These are phyloP conservation scores for Athelia sp. DNA, from an alignment of 1,284 basidiomycete species.

Conservation along the genomic window DNA sequence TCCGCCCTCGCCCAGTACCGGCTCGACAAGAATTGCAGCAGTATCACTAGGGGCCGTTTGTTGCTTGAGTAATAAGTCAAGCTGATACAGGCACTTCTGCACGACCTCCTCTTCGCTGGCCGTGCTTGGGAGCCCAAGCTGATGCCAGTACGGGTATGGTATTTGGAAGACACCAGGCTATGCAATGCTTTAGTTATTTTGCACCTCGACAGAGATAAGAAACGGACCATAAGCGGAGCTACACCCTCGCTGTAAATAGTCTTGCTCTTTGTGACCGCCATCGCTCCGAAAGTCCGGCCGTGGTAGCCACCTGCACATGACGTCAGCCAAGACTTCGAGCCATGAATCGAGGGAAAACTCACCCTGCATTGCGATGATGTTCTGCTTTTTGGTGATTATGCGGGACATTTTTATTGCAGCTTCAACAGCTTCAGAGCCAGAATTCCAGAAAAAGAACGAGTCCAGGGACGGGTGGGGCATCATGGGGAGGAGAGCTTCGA, in stretches of 20 bases:
- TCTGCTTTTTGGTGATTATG: slow-evolving; percentile 71
- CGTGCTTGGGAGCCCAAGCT: slow-evolving; percentile 60
- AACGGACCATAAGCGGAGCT: slow-evolving; percentile 75
- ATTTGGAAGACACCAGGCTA: slow-evolving; percentile 82
- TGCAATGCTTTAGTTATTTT: slow-evolving; percentile 3
- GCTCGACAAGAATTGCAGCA: slow-evolving; percentile 89
- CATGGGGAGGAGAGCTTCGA: slow-evolving; percentile 72
- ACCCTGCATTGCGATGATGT: slow-evolving; percentile 90
- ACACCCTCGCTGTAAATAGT: slow-evolving; percentile 82
- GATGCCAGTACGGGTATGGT: slow-evolving; percentile 94
- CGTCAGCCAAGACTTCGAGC: slow-evolving; percentile 4
- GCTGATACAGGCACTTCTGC: slow-evolving; percentile 70
- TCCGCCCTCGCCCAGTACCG: slow-evolving; percentile 91
- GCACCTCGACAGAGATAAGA: not conserved
- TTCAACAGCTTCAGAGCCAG: slow-evolving; percentile 88
- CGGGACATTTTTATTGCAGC: slow-evolving; percentile 81
- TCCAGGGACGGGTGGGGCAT: slow-evolving; percentile 87
- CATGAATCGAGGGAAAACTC: slow-evolving; percentile 9
- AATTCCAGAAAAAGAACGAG: slow-evolving; percentile 97
- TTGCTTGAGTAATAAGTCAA: slow-evolving; percentile 80
- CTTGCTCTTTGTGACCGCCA: slow-evolving; percentile 88
- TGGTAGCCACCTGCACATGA: slow-evolving; percentile 65
- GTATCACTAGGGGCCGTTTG: slow-evolving; percentile 85
- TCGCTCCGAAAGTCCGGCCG: slow-evolving; percentile 83
- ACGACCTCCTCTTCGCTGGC: slow-evolving; percentile 68